These are phyloP conservation scores for Gyrodon tennesseensis DNA, from an alignment of 1,284 basidiomycete genomes.

Conservation along the genomic window DNA sequence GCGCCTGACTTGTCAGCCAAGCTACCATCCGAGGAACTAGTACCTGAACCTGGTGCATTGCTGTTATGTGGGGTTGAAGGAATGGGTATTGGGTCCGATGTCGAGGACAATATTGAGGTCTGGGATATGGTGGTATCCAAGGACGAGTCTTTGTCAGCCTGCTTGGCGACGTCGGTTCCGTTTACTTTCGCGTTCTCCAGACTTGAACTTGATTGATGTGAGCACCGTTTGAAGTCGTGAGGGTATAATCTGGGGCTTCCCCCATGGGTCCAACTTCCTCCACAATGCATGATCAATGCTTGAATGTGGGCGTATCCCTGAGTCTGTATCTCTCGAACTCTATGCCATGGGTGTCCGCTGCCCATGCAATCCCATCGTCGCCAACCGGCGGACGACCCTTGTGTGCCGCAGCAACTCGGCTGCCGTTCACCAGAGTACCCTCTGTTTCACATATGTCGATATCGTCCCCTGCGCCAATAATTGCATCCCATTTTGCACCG, in stretches of 20 bases:
- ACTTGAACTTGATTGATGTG: slow-evolving; percentile 3
- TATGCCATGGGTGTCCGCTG: slow-evolving; percentile 49
- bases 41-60: slow-evolving; percentile 40
- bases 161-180: slow-evolving; percentile 18
- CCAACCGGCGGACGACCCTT: slow-evolving; percentile 34
- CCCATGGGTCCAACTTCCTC: slow-evolving; percentile 44
- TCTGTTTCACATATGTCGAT: slow-evolving; percentile 31
- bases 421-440: slow-evolving; percentile 19
- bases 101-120: slow-evolving; percentile 5
- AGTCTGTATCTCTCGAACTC: slow-evolving; percentile 41
- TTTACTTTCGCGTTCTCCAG: not conserved
- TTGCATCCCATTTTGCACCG: slow-evolving; percentile 57
- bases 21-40: slow-evolving; percentile 56
- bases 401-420: not conserved
- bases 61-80: slow-evolving; percentile 24
- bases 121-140: slow-evolving; percentile 18
- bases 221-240: slow-evolving; percentile 14
- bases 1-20: slow-evolving; percentile 48
- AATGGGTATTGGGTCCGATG: slow-evolving; percentile 40
- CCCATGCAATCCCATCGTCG: slow-evolving; percentile 52
- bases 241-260: slow-evolving; percentile 43
- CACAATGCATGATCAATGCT: slow-evolving; percentile 33
- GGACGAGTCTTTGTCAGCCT: slow-evolving; percentile 9
- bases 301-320: slow-evolving; percentile 15
- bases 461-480: slow-evolving; percentile 28